A percentile compares a stretch with the other conserved stretches of the same genome.
Evolutionary conservation across 2,329 filamentous ascomycete species (phyloP).

Genomic region (Myriosclerotinia curreyana): DNA sequence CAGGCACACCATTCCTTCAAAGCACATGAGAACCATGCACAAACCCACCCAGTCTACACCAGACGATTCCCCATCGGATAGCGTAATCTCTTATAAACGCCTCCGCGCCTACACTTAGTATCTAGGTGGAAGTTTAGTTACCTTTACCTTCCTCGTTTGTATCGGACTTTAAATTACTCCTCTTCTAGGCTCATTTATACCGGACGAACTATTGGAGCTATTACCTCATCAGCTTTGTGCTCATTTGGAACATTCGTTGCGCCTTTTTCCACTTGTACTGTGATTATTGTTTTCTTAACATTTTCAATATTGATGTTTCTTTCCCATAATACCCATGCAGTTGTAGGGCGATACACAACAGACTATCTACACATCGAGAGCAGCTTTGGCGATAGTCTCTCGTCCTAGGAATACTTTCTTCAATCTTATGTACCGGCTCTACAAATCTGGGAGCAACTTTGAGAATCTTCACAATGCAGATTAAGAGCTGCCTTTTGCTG

Average conservation of each 20-base stretch:
- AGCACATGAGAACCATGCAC: slow-evolving; percentile 19
- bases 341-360: neutral
- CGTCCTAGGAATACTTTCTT: slow-evolving; percentile 1
- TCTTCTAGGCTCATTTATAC: neutral
- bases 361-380: neutral
- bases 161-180: slow-evolving; percentile 2
- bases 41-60: slow-evolving; percentile 15
- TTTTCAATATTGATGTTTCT: neutral
- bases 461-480: slow-evolving; percentile 29
- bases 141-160: neutral
- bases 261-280: neutral
- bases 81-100: slow-evolving; percentile 21
- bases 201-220: slow-evolving; percentile 3
- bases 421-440: neutral
- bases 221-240: slow-evolving; percentile 1
- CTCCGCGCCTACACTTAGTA: slow-evolving; percentile 14
- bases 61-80: slow-evolving; percentile 16
- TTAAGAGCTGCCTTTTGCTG: slow-evolving; percentile 28
- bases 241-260: neutral
- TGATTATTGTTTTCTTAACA: neutral
- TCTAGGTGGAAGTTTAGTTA: slow-evolving; percentile 15
- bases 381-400: slow-evolving; percentile 3
- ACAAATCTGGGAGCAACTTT: neutral
- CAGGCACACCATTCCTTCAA: slow-evolving; percentile 1
- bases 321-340: slow-evolving; percentile 1